Conservation (phyloP, 1,139 yeast genomes). For the Saccharomyces pastorianus region DNA sequence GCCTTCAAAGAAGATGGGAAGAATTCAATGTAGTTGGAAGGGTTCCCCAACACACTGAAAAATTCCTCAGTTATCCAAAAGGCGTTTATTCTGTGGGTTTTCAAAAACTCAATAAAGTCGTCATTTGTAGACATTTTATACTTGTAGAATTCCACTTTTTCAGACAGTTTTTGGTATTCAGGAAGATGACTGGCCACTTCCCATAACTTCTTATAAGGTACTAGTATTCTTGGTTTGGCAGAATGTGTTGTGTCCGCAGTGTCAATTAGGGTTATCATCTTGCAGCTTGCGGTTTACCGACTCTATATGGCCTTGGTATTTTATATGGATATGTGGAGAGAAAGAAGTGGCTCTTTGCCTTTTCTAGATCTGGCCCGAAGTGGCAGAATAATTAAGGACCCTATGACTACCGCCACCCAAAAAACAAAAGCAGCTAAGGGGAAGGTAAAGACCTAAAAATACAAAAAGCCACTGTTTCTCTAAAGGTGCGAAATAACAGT, state of each 20-base stretch:
- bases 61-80: slow-evolving; percentile 63
- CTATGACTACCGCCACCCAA: background rate
- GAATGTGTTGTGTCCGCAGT: background rate
- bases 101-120: slow-evolving; percentile 23
- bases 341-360: background rate
- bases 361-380: background rate
- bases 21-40: slow-evolving; percentile 39
- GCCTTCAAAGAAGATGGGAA: slow-evolving; percentile 49
- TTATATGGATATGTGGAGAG: background rate
- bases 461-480: too few species aligned
- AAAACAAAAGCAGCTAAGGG: background rate
- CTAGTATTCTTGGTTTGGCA: slow-evolving; percentile 20
- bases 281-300: too few species aligned
- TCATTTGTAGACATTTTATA: slow-evolving; percentile 22
- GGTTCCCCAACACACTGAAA: slow-evolving; percentile 43
- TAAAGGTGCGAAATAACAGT: too few species aligned
- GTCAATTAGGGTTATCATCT: background rate
- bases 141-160: slow-evolving; percentile 22
- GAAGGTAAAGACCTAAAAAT: too few species aligned
- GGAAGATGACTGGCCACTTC: slow-evolving; percentile 24
- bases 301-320: background rate
- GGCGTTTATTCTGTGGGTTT: slow-evolving; percentile 39
- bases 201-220: slow-evolving; percentile 21
- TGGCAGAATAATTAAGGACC: background rate
- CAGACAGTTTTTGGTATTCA: slow-evolving; percentile 20